Evolutionary conservation across 2,329 filamentous ascomycete genomes (phyloP), one percentile per base, ranked within the genome.

Genomic region (Diaporthe longicolla): DNA sequence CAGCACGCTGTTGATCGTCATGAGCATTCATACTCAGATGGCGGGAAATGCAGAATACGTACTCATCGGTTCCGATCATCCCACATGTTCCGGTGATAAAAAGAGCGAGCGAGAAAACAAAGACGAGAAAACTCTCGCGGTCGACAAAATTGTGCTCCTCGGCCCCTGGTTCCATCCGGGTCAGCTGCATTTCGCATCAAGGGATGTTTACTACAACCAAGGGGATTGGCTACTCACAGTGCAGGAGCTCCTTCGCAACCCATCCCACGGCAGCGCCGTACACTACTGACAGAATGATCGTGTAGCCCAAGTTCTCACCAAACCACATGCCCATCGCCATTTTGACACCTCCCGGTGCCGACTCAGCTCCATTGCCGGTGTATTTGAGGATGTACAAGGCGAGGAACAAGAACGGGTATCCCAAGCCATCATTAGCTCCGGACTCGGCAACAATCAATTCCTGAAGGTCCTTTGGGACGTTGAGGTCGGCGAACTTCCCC

Each of bases 401-500:
- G 70, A 98, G 86, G 83, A 96, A 97, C 21, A 98, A 84, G 78
- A 97, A 98, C 0, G 95, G 95, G 78, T 98, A 98, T 0, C 95
- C 95, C 48, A 96, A 87, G 0, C 95, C 95, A 83, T 98, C 95
- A 79, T 98, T 98, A 1, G 94, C 93, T 1, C 95, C 95, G 0
- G 93, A 95, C 84, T 98, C 95, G 32, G 91, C 93, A 65, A 93
- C 89, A 79, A 95, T 94, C 78, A 95, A 94, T 76, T 93, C 91
- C 84, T 97, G 95, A 65, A 98, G 85, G 37, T 92, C 89, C 73
- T 91, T 92, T 0, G 95, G 95, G 24, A 98, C 92, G 80, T 98
- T 97, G 79, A 95, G 93, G 79, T 98, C 95, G 0, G 95, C 95
- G 80, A 97, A 98, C 78, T 94, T 95, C 43, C 95, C 95, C 85